Base-by-base conservation (phyloP, 345 rosid species). In the Hypericum perforatum region DNA sequence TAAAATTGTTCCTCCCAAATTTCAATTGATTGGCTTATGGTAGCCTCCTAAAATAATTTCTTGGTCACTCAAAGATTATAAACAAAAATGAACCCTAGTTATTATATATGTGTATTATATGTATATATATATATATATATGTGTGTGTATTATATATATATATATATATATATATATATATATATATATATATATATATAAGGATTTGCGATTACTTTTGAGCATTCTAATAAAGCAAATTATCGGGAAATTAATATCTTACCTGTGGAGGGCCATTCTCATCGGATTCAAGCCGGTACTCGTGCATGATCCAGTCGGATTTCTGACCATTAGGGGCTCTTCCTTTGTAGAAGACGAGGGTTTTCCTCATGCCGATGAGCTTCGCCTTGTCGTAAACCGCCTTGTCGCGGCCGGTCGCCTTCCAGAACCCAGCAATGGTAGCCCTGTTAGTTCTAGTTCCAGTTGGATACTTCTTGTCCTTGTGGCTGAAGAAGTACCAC, bases 401-500 rank as follows among this genome's bases (percentile, higher is more conserved):
- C 63, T 92, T 92, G 77, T 92, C 98, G 63, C 98, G 61, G 12
- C 98, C 98, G 0, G 98, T 87, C 9, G 98, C 98, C 69, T 91
- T 91, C 98, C 98, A 91, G 59, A 92, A 92, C 6, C 98, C 98
- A 5, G 96, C 96, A 71, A 92, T 74, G 39, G 98, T 92, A 14
- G 98, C 98, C 72, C 98, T 69, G 41, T 92, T 92, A 4, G 98
- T 92, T 57, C 98, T 82, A 37, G 97, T 86, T 59, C 97, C 97
- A 0, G 97, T 90, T 0, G 97, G 97, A 66, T 90, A 90, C 71
- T 91, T 91, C 79, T 87, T 91, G 48, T 91, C 98, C 71, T 91
- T 91, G 76, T 91, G 98, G 69, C 96, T 91, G 59, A 91, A 92
- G 80, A 92, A 92, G 68, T 87, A 92, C 98, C 98, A 92, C 73